Evolutionary conservation across 2,329 filamentous ascomycete species (phyloP), one percentile per base, ranked within the genome.

Genomic region (Tolypocladium ovalisporum): DNA sequence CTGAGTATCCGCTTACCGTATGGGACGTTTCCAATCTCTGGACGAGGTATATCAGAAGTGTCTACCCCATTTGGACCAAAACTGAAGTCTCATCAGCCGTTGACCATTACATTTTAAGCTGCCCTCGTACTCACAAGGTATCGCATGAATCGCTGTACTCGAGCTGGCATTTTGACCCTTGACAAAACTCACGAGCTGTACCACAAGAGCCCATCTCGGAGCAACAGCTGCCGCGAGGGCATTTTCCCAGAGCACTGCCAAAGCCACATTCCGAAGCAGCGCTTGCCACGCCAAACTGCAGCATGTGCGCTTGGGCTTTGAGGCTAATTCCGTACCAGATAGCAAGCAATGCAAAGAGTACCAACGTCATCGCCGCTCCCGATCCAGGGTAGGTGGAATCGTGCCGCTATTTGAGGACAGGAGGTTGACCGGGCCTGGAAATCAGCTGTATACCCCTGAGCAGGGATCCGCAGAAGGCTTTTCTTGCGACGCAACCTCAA

Each of bases 121-220:
- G 27, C 29, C 13, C 12, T n/a, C 29, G 58, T 27, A 66, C 73
- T 70, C 63, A 75, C 73, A 73, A 70, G 59, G 72, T 72, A 59
- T 75, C 71, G 68, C 73, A 75, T 42, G 68, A 64, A 56, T 73
- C 69, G 58, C 72, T 71, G 62, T 70, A 75, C 13, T 70, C 67
- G 40, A 75, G 62, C 58, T 74, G 73, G 58, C 73, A 75, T 47
- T 66, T 63, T 4, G 71, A 73, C 35, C 72, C 73, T 51, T 62
- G 66, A 58, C 73, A 75, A 58, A 66, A 73, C 17, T 69, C 67
- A 35, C 55, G 58, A 19, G 63, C 63, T 3, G 65, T 72, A 55
- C 73, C 73, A 65, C 73, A 75, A 61, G 66, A 70, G 39, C 71
- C 71, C 54, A 62, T 62, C 56, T 67, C 70, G 19, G 73, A 75